Evolutionary conservation across 768 basidiomycete species (phyloP).

Genomic region (Serendipita sp.): DNA sequence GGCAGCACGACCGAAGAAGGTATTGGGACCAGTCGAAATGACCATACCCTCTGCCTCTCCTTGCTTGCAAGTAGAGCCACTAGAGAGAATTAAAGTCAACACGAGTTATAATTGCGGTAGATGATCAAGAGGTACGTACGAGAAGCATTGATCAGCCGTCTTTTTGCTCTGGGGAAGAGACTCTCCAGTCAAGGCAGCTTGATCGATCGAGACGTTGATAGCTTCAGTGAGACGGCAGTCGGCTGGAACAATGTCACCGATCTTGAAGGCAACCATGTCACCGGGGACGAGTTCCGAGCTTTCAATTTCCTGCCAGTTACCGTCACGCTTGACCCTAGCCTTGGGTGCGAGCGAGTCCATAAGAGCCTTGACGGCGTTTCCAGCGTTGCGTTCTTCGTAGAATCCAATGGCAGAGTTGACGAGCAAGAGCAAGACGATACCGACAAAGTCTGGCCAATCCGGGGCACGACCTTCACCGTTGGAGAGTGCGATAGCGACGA

Average conservation of each 20-base stretch:
- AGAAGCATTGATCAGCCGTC: conserved; percentile 91
- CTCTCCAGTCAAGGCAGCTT: conserved; percentile 95
- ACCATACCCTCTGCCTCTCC: conserved; percentile 98
- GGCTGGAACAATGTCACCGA: conserved; percentile 95
- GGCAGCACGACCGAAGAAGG: conserved; percentile 97
- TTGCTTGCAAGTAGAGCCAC: conserved; percentile 96
- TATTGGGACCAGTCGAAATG: conserved; percentile 94
- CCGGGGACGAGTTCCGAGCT: conserved; percentile 82
- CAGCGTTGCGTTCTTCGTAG: conserved; percentile 93
- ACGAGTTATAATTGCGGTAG: conserved; percentile 5
- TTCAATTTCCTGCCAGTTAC: conserved; percentile 79
- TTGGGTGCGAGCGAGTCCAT: conserved; percentile 99
- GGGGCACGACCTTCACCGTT: conserved; percentile 78
- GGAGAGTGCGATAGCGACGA: conserved; percentile 88
- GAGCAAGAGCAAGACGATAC: conserved; percentile 81
- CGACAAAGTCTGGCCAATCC: conserved; percentile 95
- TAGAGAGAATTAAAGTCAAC: conserved; percentile 18
- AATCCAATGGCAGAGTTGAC: conserved; percentile 96
- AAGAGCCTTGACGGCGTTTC: conserved; percentile 97
- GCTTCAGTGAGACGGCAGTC: conserved; percentile 95
- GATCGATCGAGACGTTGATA: conserved; percentile 95
- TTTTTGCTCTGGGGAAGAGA: conserved; percentile 89
- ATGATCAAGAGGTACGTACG: conserved; percentile 37
- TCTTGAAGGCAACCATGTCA: conserved; percentile 95
- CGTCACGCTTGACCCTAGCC: conserved; percentile 80